Evolutionary conservation across 306 rosid genomes (phyloP), one percentile per base, ranked within the genome.

Genomic region (Quercus rubra): DNA sequence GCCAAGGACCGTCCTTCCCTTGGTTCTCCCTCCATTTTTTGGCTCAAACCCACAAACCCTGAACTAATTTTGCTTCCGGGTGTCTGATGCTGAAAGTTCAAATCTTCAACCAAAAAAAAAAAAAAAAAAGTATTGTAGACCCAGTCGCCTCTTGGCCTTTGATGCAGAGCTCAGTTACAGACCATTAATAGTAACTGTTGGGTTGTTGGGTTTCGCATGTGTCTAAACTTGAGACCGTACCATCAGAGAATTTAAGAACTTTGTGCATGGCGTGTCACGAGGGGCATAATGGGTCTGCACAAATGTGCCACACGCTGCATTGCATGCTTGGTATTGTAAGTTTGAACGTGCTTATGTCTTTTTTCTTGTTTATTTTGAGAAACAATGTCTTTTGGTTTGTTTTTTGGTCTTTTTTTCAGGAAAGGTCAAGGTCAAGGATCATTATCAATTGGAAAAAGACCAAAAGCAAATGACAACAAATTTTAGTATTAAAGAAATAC

Each of bases 1-100:
- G 79, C 74, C 88, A 92, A 88, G 74, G 97, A 91, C 83, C 95
- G 83, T 72, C 90, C 96, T 54, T 88, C 87, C 20, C 78, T 80
- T 7, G 43, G 68, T 62, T 77, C 82, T 66, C 66, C 82, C 82
- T 20, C 85, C 97, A 94, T 91, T 67, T 73, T 41, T 12, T 51
- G 52, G 35, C 83, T 80, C 77, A 78, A 77, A 80, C 67, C 64
- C n/a, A 59, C 20, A 21, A 76, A 1, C 64, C 74, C 57, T 30
- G 81, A 78, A 76, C 70, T n/a, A 38, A 41, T 62, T 73, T 57
- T 70, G 64, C 19, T 76, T 80, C 61, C 49, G 46, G 31, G 66
- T n/a, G 5, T 35, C 70, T 73, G 23, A 38, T 70, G 14, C 70
- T 73, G 28, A 30, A 64, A 70, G 17, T 52, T 52, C 18, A 20